Evolutionary conservation across 1,139 yeast species (phyloP), one percentile per base, ranked within the genome.

Genomic region (Torulaspora pretoriensis): DNA sequence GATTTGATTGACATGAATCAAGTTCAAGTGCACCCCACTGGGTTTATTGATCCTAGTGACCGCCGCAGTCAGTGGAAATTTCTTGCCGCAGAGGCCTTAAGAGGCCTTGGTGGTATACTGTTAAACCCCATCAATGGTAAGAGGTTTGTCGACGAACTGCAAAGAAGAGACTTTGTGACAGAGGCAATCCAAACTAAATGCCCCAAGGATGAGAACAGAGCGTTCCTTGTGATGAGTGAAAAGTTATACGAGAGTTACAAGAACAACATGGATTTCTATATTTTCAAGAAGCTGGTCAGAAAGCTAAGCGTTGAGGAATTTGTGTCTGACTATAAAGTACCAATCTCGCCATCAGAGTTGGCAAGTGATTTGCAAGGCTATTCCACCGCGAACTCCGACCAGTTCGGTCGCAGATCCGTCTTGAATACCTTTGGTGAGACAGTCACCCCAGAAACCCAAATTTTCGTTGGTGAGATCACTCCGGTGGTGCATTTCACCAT

Each of bases 401-500:
- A 48, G 12, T 65, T 60, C 37, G 60, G 57, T 1, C 66, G 72
- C 45, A 43, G 45, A 4, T 56, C 58, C 40, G 64, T 60, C 27
- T 54, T 58, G 6, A 69, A 65, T 37, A 46, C 53, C 7, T 68
- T 68, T 48, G 61, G 61, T 12, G 37, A 43, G 1, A 43, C 48
- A 5, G 42, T 65, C 5, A 44, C 57, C 2, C 40, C 48, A 3
- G 54, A 54, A 4, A 59, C 70, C 1, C 45, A 42, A 2, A 46
- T 69, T 2, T 68, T 54, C 49, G 63, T 67, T 22, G 71, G 68
- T 22, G 65, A 68, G 43, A 74, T 83, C 38, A 83, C 92, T 2
- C 79, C 94, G 32, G 94, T 85, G 2, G 77, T 86, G 32, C 95
- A 86, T 61, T 86, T 84, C 68, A 84, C 95, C 7, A 83, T 85